Evolutionary conservation across 345 rosid genomes (phyloP).

Genomic region (Pistacia vera): DNA sequence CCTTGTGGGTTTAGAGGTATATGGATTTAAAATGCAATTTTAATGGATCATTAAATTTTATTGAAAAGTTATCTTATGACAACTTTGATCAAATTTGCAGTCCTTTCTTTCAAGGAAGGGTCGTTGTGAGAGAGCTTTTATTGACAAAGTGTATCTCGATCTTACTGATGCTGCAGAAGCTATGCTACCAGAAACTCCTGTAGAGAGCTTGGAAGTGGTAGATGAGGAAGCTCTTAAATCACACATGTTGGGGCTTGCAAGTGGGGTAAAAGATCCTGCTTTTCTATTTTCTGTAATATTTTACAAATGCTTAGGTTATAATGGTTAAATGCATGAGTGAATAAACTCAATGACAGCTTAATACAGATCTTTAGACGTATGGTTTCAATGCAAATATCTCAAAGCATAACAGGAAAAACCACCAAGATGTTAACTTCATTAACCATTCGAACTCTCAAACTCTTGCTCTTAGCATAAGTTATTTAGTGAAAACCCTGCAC

Average conservation of each 20-base stretch:
- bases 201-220: conserved; percentile 52
- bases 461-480: too few species aligned
- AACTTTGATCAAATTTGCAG: conserved; percentile 36
- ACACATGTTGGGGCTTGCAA: conserved; percentile 18
- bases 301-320: too few species aligned
- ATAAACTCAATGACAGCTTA: too few species aligned
- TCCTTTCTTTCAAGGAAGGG: conserved; percentile 81
- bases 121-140: conserved; percentile 84
- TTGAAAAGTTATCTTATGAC: not conserved
- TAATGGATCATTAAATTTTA: not conserved
- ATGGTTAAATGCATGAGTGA: too few species aligned
- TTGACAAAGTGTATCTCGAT: conserved; percentile 96
- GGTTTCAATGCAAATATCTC: too few species aligned
- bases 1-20: conserved; percentile 78
- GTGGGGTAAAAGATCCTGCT: too few species aligned
- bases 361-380: too few species aligned
- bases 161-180: conserved; percentile 82
- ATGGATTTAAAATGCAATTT: conserved; percentile 15
- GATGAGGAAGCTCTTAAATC: conserved; percentile 78
- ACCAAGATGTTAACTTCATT: too few species aligned
- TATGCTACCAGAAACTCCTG: conserved; percentile 71
- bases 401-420: too few species aligned
- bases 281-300: too few species aligned
- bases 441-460: too few species aligned
- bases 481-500: too few species aligned